Conservation (phyloP, 805 yeast species). For the Komagataella mondaviorum region DNA sequence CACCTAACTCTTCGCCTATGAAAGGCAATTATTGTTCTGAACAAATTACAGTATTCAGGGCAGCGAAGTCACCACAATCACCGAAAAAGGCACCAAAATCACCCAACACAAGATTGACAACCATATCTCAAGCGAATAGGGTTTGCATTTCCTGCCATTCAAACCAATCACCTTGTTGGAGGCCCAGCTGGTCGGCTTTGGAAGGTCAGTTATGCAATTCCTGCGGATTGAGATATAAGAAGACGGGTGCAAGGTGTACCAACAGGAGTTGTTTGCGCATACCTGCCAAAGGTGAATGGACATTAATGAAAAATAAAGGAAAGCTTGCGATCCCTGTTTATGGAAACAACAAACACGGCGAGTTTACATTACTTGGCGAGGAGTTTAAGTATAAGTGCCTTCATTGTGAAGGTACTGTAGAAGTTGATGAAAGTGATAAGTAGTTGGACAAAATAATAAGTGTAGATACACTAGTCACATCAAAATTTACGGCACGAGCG, state of each 20-base stretch:
- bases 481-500: neutral
- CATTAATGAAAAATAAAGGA: conserved; percentile 69
- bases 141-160: conserved; percentile 85
- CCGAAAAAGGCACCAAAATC: conserved; percentile 4
- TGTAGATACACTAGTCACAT: neutral
- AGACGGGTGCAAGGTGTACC: conserved; percentile 84
- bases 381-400: conserved; percentile 33
- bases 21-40: neutral
- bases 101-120: conserved; percentile 4
- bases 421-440: conserved; percentile 18
- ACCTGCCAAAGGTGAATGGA: conserved; percentile 95
- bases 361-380: conserved; percentile 4
- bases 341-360: conserved; percentile 9
- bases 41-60: neutral
- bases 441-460: neutral
- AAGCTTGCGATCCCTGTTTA: conserved; percentile 15
- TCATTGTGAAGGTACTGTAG: conserved; percentile 45
- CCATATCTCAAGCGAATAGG: conserved; percentile 19
- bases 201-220: conserved; percentile 96
- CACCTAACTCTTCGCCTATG: neutral
- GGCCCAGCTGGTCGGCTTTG: conserved; percentile 87
- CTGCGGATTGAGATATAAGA: conserved; percentile 89
- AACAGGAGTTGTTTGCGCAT: conserved; percentile 67
- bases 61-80: neutral
- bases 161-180: conserved; percentile 93